phyloP scores from a whole-genome alignment of 2,329 filamentous ascomycete genomes.

The Hypoxylon rubiginosum region DNA sequence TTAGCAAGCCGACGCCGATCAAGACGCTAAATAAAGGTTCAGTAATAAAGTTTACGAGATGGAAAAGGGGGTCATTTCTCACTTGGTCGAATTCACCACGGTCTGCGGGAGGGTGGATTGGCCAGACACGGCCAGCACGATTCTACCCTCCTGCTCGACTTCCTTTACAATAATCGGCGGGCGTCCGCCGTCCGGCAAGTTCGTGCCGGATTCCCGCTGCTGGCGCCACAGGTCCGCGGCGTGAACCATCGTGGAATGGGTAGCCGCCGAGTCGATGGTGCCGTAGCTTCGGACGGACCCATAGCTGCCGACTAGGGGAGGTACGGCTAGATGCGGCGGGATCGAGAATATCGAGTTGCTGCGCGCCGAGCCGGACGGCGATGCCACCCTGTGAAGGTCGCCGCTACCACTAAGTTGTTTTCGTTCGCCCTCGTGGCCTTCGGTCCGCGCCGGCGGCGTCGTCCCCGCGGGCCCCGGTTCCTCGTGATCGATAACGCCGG shows the following conservation, averaged over 20 bases:
- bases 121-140: conserved; percentile 86
- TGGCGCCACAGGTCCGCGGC: conserved; percentile 66
- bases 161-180: conserved; percentile 89
- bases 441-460: conserved; percentile 32
- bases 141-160: conserved; percentile 87
- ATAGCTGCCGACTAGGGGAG: conserved; percentile 80
- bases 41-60: conserved; percentile 6
- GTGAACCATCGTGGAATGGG: conserved; percentile 63
- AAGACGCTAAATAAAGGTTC: conserved; percentile 67
- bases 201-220: conserved; percentile 64
- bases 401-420: conserved; percentile 63
- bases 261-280: conserved; percentile 61
- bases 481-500: conserved; percentile 47
- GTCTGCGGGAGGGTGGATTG: conserved; percentile 97
- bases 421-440: conserved; percentile 54
- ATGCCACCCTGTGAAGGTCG: conserved; percentile 55
- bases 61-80: conserved; percentile 33
- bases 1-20: conserved; percentile 90
- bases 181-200: conserved; percentile 68
- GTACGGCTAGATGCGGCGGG: conserved; percentile 73
- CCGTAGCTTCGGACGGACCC: conserved; percentile 69
- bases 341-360: conserved; percentile 68
- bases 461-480: conserved; percentile 43
- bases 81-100: conserved; percentile 94
- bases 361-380: conserved; percentile 51